phyloP scores from a whole-genome alignment of 768 basidiomycete genomes.

The Suillus alpinus region DNA sequence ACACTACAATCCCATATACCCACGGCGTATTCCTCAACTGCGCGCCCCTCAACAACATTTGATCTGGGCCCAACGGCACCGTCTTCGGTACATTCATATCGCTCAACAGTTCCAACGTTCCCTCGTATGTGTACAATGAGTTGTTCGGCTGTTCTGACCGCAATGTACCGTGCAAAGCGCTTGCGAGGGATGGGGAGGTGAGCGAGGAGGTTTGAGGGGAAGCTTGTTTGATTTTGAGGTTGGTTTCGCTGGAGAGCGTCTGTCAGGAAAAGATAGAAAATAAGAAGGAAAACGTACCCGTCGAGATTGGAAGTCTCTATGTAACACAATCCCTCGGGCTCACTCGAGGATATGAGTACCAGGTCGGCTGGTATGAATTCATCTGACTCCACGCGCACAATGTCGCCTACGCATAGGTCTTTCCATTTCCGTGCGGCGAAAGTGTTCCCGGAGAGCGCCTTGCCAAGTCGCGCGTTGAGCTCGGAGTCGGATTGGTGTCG shows the following conservation, averaged over 20 bases:
- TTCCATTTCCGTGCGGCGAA: constrained; percentile 86
- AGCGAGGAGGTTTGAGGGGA: constrained; percentile 76
- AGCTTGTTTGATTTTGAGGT: constrained; percentile 98
- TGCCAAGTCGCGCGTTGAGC: constrained; percentile 78
- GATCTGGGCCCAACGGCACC: constrained; percentile 91
- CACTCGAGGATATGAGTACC: constrained; percentile 81
- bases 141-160: constrained; percentile 98
- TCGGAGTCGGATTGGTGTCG: constrained; percentile 94
- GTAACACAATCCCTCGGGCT: constrained; percentile 96
- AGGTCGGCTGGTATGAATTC: constrained; percentile 97
- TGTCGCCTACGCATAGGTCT: constrained; percentile 86
- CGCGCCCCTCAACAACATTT: constrained; percentile 90
- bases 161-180: constrained; percentile 73
- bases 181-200: constrained; percentile 74
- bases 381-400: constrained; percentile 86
- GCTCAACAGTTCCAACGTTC: constrained; percentile 64
- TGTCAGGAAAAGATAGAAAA: not conserved
- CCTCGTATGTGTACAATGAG: constrained; percentile 94
- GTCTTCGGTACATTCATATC: constrained; percentile 63
- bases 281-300: constrained; percentile 54
- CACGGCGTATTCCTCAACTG: constrained; percentile 96
- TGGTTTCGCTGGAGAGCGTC: constrained; percentile 71
- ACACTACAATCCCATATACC: constrained; percentile 92
- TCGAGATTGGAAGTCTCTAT: constrained; percentile 98
- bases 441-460: constrained; percentile 65